Percentiles rank a stretch among this genome's conserved stretches.
Evolutionary conservation across 2,329 filamentous ascomycete genomes (phyloP).

Genomic region (Monilinia vaccinii-corymbosi): DNA sequence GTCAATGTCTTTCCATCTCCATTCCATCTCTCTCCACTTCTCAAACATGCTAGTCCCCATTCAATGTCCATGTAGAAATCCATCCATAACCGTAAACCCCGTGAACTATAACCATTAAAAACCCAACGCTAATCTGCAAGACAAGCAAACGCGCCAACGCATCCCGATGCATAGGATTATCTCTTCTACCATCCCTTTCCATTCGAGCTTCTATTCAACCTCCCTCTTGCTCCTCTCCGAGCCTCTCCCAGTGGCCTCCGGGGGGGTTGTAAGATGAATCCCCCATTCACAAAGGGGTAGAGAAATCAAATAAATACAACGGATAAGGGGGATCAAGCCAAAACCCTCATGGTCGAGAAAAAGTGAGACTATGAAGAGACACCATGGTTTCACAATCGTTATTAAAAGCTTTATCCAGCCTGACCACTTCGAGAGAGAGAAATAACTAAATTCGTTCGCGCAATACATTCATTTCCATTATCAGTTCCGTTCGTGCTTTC

Average conservation of each 20-base stretch:
- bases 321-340: background rate
- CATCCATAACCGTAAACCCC: background rate
- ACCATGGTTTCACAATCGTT: background rate
- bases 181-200: background rate
- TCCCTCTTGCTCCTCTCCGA: background rate
- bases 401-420: background rate
- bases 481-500: background rate
- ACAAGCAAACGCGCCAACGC: conserved; percentile 3
- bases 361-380: background rate
- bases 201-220: background rate
- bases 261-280: background rate
- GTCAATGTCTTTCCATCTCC: conserved; percentile 1
- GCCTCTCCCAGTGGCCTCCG: background rate
- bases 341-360: background rate
- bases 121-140: conserved; percentile 5
- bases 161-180: background rate
- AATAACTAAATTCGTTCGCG: background rate
- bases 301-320: background rate
- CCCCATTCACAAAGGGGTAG: background rate
- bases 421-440: background rate
- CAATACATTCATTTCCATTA: background rate
- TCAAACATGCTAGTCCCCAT: background rate
- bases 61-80: conserved; percentile 3
- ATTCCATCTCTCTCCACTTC: background rate
- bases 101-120: background rate